phyloP scores from a whole-genome alignment of 2,329 filamentous ascomycete genomes.

The Claviceps citrina region DNA sequence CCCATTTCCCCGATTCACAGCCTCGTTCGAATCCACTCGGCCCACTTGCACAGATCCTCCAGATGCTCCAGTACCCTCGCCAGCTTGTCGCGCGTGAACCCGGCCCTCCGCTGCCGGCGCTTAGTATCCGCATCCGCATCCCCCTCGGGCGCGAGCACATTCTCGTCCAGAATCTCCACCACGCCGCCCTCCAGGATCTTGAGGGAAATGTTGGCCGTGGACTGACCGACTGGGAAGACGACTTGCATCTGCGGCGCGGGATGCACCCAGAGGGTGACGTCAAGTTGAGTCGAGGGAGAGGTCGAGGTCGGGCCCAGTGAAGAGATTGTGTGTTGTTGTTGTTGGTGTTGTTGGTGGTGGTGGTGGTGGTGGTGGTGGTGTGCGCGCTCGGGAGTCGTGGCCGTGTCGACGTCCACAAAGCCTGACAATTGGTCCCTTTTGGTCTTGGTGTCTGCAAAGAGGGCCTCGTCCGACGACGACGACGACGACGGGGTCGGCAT shows the following conservation, averaged over 20 bases:
- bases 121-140: conserved; percentile 9
- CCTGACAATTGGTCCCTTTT: conserved; percentile 18
- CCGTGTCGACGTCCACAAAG: conserved; percentile 14
- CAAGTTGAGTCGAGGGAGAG: conserved; percentile 20
- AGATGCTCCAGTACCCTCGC: conserved; percentile 31
- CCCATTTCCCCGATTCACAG: conserved; percentile 13
- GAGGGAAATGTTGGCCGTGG: conserved; percentile 38
- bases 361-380: background rate
- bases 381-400: too few relatives aligned
- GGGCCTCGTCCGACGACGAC: too few relatives aligned
- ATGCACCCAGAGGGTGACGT: conserved; percentile 38
- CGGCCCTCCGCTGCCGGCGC: conserved; percentile 16
- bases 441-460: conserved; percentile 10
- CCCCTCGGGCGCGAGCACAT: conserved; percentile 20
- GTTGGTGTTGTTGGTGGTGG: background rate
- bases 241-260: conserved; percentile 34
- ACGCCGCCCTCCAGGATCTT: conserved; percentile 45
- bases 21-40: conserved; percentile 34
- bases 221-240: conserved; percentile 35
- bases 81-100: conserved; percentile 26
- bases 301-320: conserved; percentile 1
- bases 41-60: conserved; percentile 38
- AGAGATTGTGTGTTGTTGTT: too few relatives aligned
- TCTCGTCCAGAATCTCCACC: conserved; percentile 43
- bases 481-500: background rate